Percentiles rank a stretch among this genome's conserved stretches.
Evolutionary conservation across 192 early-diverging fungal genomes (phyloP).

Genomic region (Pilobolus umbonatus): DNA sequence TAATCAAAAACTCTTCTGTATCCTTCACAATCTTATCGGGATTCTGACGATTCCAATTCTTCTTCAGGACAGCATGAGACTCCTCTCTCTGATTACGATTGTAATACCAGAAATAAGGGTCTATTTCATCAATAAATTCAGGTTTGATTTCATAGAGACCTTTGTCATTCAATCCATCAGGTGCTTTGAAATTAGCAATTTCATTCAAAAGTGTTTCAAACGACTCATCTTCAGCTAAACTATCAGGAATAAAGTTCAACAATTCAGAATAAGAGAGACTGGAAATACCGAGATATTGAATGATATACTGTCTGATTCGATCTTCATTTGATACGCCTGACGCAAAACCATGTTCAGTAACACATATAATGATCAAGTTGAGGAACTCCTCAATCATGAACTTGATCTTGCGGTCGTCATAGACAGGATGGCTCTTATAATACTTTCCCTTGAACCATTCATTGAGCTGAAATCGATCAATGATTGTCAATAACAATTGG

Average conservation of each 20-base stretch:
- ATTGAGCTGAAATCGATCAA: conserved; percentile 83
- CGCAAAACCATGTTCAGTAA: conserved; percentile 73
- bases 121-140: conserved; percentile 78
- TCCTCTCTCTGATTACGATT: conserved; percentile 87
- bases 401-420: conserved; percentile 68
- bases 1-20: conserved; percentile 26
- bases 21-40: conserved; percentile 27
- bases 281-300: conserved; percentile 70
- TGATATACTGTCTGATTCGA: conserved; percentile 76
- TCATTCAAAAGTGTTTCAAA: conserved; percentile 77
- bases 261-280: conserved; percentile 81
- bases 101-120: conserved; percentile 95
- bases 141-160: conserved; percentile 92
- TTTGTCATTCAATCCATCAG: conserved; percentile 72
- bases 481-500: conserved; percentile 70
- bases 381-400: conserved; percentile 89
- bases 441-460: conserved; percentile 77
- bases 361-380: conserved; percentile 75
- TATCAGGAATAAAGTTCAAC: conserved; percentile 74
- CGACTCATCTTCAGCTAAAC: conserved; percentile 57
- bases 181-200: conserved; percentile 76
- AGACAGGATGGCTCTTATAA: conserved; percentile 37
- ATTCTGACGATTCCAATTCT: conserved; percentile 6
- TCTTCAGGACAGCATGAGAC: conserved; percentile 71
- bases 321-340: conserved; percentile 58